Conservation (phyloP, 2,329 filamentous ascomycete genomes). For the Immersiporthe knoxdaviesiana region DNA sequence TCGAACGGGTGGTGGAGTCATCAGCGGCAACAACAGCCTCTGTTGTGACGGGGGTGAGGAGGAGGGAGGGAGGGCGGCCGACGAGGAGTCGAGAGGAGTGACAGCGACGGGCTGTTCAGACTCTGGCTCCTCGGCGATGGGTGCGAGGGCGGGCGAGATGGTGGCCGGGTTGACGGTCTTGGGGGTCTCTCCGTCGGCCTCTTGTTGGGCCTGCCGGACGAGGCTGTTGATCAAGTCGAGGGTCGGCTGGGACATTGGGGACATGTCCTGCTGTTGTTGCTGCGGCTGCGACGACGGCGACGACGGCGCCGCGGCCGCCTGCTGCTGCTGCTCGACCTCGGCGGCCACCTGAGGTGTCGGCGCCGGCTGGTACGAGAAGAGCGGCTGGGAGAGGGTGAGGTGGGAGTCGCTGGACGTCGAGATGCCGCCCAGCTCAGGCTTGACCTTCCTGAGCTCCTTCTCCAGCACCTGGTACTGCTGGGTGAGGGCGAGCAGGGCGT, state of each 20-base stretch:
- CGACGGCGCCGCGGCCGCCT: no score
- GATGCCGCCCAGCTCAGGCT: slow-evolving; percentile 47
- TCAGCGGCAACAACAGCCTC: slow-evolving; percentile 33
- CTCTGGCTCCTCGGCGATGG: slow-evolving; percentile 50
- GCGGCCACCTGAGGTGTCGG: slow-evolving; percentile 12
- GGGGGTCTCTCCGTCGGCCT: slow-evolving; percentile 36
- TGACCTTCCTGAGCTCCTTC: slow-evolving; percentile 55
- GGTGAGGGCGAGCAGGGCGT: slow-evolving; percentile 62
- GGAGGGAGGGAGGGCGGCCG: slow-evolving; percentile 29
- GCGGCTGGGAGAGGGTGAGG: slow-evolving; percentile 61
- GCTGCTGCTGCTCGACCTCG: slow-evolving; percentile 2
- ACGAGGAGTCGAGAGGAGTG: slow-evolving; percentile 29
- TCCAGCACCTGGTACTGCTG: slow-evolving; percentile 53
- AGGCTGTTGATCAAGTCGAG: slow-evolving; percentile 47
- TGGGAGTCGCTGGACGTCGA: slow-evolving; percentile 50
- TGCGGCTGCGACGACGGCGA: not conserved
- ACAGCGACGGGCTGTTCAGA: slow-evolving; percentile 37
- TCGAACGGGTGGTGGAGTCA: slow-evolving; percentile 75
- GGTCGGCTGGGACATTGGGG: slow-evolving; percentile 21
- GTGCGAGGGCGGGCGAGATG: slow-evolving; percentile 60
- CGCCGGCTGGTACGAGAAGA: slow-evolving; percentile 47
- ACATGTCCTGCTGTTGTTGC: not conserved
- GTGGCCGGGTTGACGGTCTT: slow-evolving; percentile 64
- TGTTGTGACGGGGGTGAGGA: slow-evolving; percentile 31
- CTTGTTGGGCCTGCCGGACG: slow-evolving; percentile 44